These are phyloP conservation scores for Candida ovalis DNA, from an alignment of 805 yeast genomes.

Conservation along the genomic window DNA sequence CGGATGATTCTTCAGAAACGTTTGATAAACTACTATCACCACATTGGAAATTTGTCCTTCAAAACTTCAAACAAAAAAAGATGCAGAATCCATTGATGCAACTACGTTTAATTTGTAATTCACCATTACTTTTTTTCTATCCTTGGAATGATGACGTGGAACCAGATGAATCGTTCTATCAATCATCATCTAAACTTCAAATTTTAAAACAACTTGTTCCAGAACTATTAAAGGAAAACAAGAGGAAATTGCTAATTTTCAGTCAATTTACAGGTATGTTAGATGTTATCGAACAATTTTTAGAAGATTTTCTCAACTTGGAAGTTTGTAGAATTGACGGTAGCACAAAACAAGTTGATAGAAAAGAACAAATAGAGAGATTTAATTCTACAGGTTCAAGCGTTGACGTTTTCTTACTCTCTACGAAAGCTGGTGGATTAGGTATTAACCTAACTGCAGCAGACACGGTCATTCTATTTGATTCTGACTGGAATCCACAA, in stretches of 20 bases:
- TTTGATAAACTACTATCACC: conserved; percentile 8
- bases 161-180: conserved; percentile 36
- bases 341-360: conserved; percentile 54
- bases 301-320: conserved; percentile 41
- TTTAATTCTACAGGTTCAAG: conserved; percentile 39
- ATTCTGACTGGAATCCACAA: conserved; percentile 97
- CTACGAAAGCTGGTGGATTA: conserved; percentile 93
- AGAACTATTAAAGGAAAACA: conserved; percentile 34
- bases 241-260: conserved; percentile 75
- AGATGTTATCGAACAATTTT: conserved; percentile 78
- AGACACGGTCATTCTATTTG: conserved; percentile 85
- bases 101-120: conserved; percentile 75
- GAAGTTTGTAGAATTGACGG: conserved; percentile 73
- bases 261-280: conserved; percentile 82
- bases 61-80: conserved; percentile 45
- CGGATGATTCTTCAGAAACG: not conserved
- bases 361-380: conserved; percentile 62
- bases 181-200: conserved; percentile 69
- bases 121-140: conserved; percentile 79
- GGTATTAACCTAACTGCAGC: conserved; percentile 86
- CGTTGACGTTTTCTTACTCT: conserved; percentile 59
- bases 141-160: conserved; percentile 61
- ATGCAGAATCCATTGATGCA: conserved; percentile 78
- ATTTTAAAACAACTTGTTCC: conserved; percentile 61
- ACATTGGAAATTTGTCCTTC: conserved; percentile 31